Evolutionary conservation across 345 rosid genomes (phyloP), one percentile per base, ranked within the genome.

Genomic region (Ceriops decandra): DNA sequence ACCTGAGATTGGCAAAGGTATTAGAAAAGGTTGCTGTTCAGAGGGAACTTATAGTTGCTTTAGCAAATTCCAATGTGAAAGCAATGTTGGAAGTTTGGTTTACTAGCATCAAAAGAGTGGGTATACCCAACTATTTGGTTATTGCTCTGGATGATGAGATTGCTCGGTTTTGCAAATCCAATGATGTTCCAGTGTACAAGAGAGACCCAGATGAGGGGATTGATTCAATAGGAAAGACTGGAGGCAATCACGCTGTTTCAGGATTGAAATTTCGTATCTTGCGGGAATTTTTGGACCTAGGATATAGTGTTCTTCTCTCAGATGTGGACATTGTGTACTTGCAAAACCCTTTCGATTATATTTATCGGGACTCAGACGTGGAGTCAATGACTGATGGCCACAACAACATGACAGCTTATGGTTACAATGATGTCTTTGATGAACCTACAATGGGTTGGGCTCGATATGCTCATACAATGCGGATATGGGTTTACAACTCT

Each of bases 361-460:
- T 76, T 31, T 66, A 76, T 57, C 67, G 79, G 57, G 79, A 76
- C 71, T 76, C 75, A 27, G 79, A 76, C 62, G 79, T 76, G 20
- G 79, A 76, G 59, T 76, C 79, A 19, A 75, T 75, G 79, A 59
- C 67, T 17, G 79, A 75, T 70, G 79, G 79, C 56, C 79, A 75
- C 31, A 57, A 75, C 51, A 75, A 75, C 36, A 53, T 56, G 69
- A 75, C 71, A 38, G 71, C 71, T 31, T 75, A 75, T 30, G 79
- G 79, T 52, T 65, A 64, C 31, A 27, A 75, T 46, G 74, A 75
- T 66, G 79, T 75, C 16, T 70, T 66, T 31, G 74, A 75, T 53
- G 79, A 75, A 59, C 79, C 74, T 22, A 47, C 67, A 15, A 75
- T 75, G 79, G 79, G 79, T 31, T 75, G 79, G 74, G 79, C 79